Conservation (phyloP, 2,329 filamentous ascomycete genomes). For the Cercospora nicotianae region DNA sequence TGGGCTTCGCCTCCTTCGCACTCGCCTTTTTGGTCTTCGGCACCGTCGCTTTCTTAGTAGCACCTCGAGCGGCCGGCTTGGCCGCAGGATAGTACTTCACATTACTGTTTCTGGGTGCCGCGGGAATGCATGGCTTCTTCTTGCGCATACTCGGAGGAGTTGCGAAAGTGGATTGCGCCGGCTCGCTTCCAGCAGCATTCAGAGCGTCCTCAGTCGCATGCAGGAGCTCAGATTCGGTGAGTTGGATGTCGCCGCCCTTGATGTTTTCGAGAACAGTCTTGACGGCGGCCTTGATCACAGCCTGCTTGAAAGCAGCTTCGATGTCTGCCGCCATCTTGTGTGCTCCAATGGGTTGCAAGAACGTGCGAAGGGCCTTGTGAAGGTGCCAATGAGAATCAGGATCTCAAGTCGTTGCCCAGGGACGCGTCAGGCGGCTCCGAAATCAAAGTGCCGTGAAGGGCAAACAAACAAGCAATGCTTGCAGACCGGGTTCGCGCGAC, state of each 20-base stretch:
- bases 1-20: neutral
- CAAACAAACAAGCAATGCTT: neutral
- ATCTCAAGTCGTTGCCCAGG: neutral
- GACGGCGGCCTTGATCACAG: neutral
- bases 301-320: neutral
- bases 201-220: neutral
- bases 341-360: neutral
- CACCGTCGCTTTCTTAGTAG: neutral
- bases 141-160: neutral
- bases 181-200: neutral
- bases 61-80: neutral
- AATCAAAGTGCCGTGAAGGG: neutral
- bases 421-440: neutral
- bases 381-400: neutral
- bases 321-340: neutral
- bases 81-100: neutral
- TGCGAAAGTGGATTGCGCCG: neutral
- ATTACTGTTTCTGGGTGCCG: neutral
- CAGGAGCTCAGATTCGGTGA: neutral
- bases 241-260: neutral
- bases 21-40: neutral
- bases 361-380: too few relatives aligned
- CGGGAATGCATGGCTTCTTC: neutral
- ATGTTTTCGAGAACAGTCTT: neutral
- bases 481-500: neutral